These are phyloP conservation scores for Lomentospora prolificans DNA, from an alignment of 2,329 filamentous ascomycete species.

Conservation along the genomic window DNA sequence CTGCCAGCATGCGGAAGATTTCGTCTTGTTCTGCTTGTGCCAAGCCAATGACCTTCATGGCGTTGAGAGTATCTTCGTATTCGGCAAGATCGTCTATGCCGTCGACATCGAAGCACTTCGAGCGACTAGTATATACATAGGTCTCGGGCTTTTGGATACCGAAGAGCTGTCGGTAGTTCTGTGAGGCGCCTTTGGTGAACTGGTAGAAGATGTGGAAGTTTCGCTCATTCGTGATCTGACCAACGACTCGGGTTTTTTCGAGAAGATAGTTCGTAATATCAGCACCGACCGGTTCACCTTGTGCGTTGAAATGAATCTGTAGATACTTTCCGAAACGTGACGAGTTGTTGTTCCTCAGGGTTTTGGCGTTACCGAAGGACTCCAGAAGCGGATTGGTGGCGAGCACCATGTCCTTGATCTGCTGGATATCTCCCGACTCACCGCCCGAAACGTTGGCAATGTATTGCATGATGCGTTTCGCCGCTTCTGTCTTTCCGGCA, in stretches of 20 bases:
- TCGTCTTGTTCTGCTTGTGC: slow-evolving; percentile 83
- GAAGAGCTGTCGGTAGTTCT: slow-evolving; percentile 75
- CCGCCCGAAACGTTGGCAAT: slow-evolving; percentile 94
- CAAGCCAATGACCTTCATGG: slow-evolving; percentile 91
- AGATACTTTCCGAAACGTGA: slow-evolving; percentile 97
- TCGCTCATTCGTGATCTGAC: slow-evolving; percentile 88
- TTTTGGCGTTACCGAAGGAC: slow-evolving; percentile 98
- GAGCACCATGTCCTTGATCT: slow-evolving; percentile 98
- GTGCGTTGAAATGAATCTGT: slow-evolving; percentile 87
- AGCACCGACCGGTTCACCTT: slow-evolving; percentile 87
- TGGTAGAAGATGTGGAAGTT: slow-evolving; percentile 99
- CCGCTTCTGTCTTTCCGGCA: slow-evolving; percentile 95
- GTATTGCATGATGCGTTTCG: slow-evolving; percentile 99
- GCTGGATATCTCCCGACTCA: slow-evolving; percentile 74
- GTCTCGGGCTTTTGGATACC: slow-evolving; percentile 87
- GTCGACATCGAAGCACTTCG: slow-evolving; percentile 88
- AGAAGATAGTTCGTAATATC: slow-evolving; percentile 98
- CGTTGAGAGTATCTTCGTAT: slow-evolving; percentile 80
- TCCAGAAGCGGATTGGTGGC: slow-evolving; percentile 95
- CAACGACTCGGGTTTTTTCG: slow-evolving; percentile 90
- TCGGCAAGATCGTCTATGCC: slow-evolving; percentile 89
- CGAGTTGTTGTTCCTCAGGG: slow-evolving; percentile 95
- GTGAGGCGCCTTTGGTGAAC: slow-evolving; percentile 89
- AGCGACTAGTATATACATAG: slow-evolving; percentile 87
- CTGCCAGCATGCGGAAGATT: slow-evolving; percentile 90